Evolutionary conservation across 345 rosid species (phyloP), one percentile per base, ranked within the genome.

Genomic region (Dipteronia sinensis): DNA sequence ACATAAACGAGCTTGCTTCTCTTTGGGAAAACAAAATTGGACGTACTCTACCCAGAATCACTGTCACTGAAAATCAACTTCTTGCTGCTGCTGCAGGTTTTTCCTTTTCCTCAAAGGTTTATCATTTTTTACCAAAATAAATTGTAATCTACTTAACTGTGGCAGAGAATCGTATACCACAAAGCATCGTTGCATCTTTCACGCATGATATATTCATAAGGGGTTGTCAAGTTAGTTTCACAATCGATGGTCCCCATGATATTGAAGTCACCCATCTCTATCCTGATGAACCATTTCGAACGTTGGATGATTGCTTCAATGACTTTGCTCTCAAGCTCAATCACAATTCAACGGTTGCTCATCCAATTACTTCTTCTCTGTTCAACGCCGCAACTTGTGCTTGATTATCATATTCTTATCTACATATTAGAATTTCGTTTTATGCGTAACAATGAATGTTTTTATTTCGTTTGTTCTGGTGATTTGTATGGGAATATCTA

Each of bases 161-260:
- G 47, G 83, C 90, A 88, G 97, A 87, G 82, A 90, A 90, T 67
- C 29, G 77, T 34, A 78, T 92, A 17, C 97, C 97, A 1, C 71
- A 79, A 47, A 92, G 97, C 53, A 6, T 90, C 9, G 94, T 92
- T 3, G 97, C 97, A 23, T 77, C 97, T 10, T 87, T 92, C 82
- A 90, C 97, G 1, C 94, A 92, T 40, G 97, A 92, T 38, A 92
- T 92, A 2, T 92, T 92, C 87, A 87, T 92, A 34, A 90, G 49
- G 64, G 97, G 97, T 3, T 92, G 92, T 19, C 97, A 90, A 76
- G 34, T 81, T 15, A 88, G 87, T 68, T 92, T 88, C 44, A 2
- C 81, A 12, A 22, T 92, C n/a, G 83, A 83, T 2, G 91, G 85
- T 1, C 73, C 75, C 1, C 25, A 78, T 7, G 88, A 88, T 1